Base-by-base conservation (phyloP, 768 basidiomycete species). In the Boletales sp. region DNA sequence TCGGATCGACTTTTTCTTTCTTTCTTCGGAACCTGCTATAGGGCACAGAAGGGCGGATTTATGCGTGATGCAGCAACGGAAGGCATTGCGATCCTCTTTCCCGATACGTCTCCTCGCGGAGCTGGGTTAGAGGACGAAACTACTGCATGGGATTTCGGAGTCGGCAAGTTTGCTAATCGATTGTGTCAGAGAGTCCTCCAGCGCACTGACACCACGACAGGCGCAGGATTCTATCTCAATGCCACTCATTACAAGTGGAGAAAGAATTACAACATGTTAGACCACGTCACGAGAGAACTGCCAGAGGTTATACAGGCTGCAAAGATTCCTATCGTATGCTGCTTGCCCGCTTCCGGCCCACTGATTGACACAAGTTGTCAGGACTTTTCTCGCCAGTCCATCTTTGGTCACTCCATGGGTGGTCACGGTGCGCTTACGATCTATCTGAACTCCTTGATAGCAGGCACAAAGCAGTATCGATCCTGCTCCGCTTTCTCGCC, bases 321-420 rank as follows among this genome's bases (percentile, higher is more conserved):
- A 15, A 82, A 79, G 1, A 68, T 97, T 43, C 90, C 92, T 2
- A 74, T 97, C 58, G 92, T 92, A 63, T 49, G 84, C 74, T 39
- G 13, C 17, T 38, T 40, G 32, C 42, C 29, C 45, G n/a, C 29
- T 40, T 50, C 45, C 40, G 21, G 11, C 44, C 35, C 13, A 18
- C 40, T 15, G 49, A 31, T 12, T 48, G 36, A 55, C 36, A 32
- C 6, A 29, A 19, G 18, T 31, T 8, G 5, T 21, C 59, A 94
- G 91, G 92, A 98, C 73, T 77, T 86, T 57, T 76, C 73, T 30
- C 83, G 88, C 44, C 84, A 90, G 63, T 93, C 92, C 18, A 86
- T 98, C 60, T 88, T 92, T 62, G 97, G 97, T 10, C 97, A 99
- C 69, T 93, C 90, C 40, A 99, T 98, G 97, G 92, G 90, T 50